These are phyloP conservation scores for Salix suchowensis DNA, from an alignment of 345 rosid genomes.

Conservation along the genomic window DNA sequence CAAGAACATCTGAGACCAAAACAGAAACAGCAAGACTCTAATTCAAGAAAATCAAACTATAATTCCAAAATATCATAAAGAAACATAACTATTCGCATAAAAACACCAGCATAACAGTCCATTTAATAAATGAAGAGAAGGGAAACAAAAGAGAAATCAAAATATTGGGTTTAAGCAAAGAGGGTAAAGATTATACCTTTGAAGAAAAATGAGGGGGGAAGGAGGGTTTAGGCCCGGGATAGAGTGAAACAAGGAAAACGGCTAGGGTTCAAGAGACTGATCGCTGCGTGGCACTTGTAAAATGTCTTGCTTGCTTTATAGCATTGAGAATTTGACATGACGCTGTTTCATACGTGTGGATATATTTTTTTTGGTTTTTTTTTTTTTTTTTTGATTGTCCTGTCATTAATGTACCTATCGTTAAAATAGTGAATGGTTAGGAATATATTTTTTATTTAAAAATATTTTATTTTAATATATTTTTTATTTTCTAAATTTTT, in stretches of 20 bases:
- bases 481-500: too few species aligned
- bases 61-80: not conserved
- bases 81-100: not conserved
- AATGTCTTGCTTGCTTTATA: not conserved
- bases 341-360: not conserved
- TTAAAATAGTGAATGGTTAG: not conserved
- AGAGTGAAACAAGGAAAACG: not conserved
- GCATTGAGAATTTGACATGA: not conserved
- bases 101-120: not conserved
- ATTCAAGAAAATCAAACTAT: not conserved
- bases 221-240: not conserved
- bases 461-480: too few species aligned
- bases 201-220: not conserved
- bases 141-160: not conserved
- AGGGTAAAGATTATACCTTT: not conserved
- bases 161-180: not conserved
- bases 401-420: not conserved
- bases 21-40: not conserved
- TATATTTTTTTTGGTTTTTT: too few species aligned
- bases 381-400: not conserved
- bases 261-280: constrained; percentile 36
- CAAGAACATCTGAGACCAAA: not conserved
- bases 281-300: not conserved
- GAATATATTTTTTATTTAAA: too few species aligned
- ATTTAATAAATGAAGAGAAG: not conserved